These are phyloP conservation scores for Lippia alba DNA, from an alignment of 305 asterid species.

Conservation along the genomic window DNA sequence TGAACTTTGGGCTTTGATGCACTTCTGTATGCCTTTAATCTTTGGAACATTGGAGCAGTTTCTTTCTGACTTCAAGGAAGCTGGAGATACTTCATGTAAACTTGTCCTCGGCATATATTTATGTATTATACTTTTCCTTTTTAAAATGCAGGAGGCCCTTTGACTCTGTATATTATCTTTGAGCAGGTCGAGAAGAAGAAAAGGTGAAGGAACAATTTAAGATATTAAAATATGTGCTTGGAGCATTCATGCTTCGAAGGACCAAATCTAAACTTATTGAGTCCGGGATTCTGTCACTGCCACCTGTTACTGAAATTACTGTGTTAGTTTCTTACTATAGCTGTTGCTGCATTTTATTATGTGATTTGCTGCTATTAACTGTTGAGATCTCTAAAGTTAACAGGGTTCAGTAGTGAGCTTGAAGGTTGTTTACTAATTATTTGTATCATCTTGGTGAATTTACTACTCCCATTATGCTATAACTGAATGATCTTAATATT, in stretches of 20 bases:
- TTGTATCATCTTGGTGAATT: neutral
- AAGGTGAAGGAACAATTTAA: constrained; percentile 64
- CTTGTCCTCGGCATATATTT: constrained; percentile 29
- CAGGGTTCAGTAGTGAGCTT: constrained; percentile 26
- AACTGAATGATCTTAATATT: constrained; percentile 23
- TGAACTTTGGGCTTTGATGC: constrained; percentile 96
- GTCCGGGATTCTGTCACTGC: constrained; percentile 76
- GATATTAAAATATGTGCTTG: constrained; percentile 74
- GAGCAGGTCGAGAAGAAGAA: constrained; percentile 62
- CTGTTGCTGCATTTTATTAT: constrained; percentile 15
- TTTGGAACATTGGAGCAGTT: constrained; percentile 86
- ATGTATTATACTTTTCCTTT: constrained; percentile 13
- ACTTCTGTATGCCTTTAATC: constrained; percentile 80
- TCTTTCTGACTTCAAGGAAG: constrained; percentile 79
- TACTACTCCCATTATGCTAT: constrained; percentile 12
- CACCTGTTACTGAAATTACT: constrained; percentile 87
- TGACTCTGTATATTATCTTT: constrained; percentile 17
- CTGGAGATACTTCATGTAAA: constrained; percentile 81
- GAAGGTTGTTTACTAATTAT: constrained; percentile 22
- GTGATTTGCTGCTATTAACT: constrained; percentile 31
- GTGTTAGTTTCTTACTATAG: constrained; percentile 63
- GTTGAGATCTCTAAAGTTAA: constrained; percentile 23
- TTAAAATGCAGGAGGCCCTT: constrained; percentile 13
- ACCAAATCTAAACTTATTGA: constrained; percentile 83
- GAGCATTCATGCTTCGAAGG: constrained; percentile 95